Conservation (phyloP, 73 alveolate genomes). For the Paramecium bursaria region DNA sequence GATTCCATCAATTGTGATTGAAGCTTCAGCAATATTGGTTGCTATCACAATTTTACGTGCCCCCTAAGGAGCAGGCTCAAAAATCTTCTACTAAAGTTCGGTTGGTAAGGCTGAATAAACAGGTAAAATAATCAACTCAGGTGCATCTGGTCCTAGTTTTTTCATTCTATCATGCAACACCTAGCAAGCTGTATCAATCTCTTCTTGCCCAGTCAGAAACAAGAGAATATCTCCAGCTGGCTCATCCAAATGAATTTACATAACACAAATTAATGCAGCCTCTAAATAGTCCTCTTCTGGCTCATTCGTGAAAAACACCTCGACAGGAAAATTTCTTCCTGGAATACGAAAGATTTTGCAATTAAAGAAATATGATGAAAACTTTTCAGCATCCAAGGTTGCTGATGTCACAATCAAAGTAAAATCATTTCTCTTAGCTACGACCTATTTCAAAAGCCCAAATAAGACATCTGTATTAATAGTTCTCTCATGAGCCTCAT, state of each 20-base stretch:
- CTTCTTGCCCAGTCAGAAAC: slow-evolving; percentile 99
- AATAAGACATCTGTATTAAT: slow-evolving; percentile 99
- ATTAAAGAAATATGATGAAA: slow-evolving; percentile 96
- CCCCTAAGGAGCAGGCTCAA: slow-evolving; percentile 92
- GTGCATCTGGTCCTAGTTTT: slow-evolving; percentile 94
- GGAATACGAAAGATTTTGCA: slow-evolving; percentile 99
- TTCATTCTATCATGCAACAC: slow-evolving; percentile 96
- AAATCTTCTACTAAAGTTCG: slow-evolving; percentile 78
- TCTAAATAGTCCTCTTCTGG: slow-evolving; percentile 99
- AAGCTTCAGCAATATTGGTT: slow-evolving; percentile 99
- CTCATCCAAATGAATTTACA: slow-evolving; percentile 92
- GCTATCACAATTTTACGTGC: slow-evolving; percentile 98
- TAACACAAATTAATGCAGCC: slow-evolving; percentile 97
- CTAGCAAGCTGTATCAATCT: slow-evolving; percentile 99
- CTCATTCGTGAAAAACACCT: slow-evolving; percentile 94
- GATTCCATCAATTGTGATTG: slow-evolving; percentile 99
- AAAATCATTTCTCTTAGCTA: slow-evolving; percentile 88
- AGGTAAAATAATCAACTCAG: slow-evolving; percentile 96
- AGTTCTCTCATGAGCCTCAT: slow-evolving; percentile 99
- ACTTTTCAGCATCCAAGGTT: slow-evolving; percentile 93
- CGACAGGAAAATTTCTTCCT: slow-evolving; percentile 98
- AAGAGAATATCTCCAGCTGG: slow-evolving; percentile 96
- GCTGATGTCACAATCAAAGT: slow-evolving; percentile 99
- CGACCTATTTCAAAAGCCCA: slow-evolving; percentile 93
- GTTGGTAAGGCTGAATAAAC: slow-evolving; percentile 99